These are phyloP conservation scores for Verruconis gallopava DNA, from an alignment of 2,329 filamentous ascomycete species.

Conservation along the genomic window DNA sequence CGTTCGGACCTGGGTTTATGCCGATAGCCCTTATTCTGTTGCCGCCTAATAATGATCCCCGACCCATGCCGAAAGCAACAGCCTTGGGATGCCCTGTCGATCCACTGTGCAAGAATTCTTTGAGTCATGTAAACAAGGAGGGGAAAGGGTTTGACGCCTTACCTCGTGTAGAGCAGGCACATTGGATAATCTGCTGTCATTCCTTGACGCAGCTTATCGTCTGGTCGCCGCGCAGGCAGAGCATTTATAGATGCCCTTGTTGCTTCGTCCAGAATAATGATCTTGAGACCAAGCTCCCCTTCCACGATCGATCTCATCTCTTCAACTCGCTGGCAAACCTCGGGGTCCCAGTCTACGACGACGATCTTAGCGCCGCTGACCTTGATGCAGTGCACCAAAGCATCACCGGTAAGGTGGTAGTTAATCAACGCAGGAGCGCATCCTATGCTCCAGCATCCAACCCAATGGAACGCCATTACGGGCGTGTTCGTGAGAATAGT, in stretches of 20 bases:
- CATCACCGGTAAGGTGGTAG: conserved; percentile 50
- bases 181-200: conserved; percentile 43
- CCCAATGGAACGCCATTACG: conserved; percentile 53
- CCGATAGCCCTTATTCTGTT: conserved; percentile 24
- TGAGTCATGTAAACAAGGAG: not conserved
- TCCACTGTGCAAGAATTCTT: no score
- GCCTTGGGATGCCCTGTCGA: conserved; percentile 68
- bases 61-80: conserved; percentile 44
- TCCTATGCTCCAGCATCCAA: conserved; percentile 52
- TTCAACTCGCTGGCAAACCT: conserved; percentile 44
- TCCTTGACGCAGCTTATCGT: conserved; percentile 40
- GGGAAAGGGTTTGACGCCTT: conserved; percentile 17
- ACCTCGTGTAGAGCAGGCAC: conserved; percentile 62
- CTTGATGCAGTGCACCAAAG: conserved; percentile 51
- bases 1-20: conserved; percentile 26
- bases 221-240: conserved; percentile 38
- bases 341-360: conserved; percentile 34
- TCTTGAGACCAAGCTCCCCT: conserved; percentile 44
- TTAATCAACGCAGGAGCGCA: conserved; percentile 60
- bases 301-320: conserved; percentile 35
- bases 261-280: conserved; percentile 39
- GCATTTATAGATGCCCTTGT: conserved; percentile 35
- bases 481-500: conserved; percentile 56
- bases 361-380: conserved; percentile 33
- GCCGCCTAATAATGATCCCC: conserved; percentile 28